Percentiles rank a stretch among this genome's conserved stretches.
Evolutionary conservation across 164 flowering plant genomes (phyloP).

Genomic region (Sedum album): DNA sequence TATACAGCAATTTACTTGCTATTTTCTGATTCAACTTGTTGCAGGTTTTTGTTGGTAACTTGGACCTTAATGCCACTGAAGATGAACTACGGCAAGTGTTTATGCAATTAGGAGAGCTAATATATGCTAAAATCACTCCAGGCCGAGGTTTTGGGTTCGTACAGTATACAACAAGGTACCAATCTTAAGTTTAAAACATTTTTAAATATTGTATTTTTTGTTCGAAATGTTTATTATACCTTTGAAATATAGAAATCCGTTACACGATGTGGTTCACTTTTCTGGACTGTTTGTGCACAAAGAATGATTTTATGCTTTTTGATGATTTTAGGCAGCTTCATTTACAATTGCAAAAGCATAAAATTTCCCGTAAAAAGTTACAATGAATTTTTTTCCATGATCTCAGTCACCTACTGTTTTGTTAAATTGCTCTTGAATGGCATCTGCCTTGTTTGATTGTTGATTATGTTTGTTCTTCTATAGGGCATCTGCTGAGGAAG

Average conservation of each 20-base stretch:
- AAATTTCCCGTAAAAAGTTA: background rate
- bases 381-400: background rate
- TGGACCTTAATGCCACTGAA: conserved; percentile 82
- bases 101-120: conserved; percentile 76
- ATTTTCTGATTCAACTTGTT: conserved; percentile 17
- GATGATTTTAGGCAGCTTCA: no score
- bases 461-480: background rate
- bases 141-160: conserved; percentile 87
- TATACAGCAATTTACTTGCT: background rate
- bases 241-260: background rate
- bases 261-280: background rate
- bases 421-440: background rate
- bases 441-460: background rate
- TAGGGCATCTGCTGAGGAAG: conserved; percentile 93
- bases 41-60: conserved; percentile 84
- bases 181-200: background rate
- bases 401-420: background rate
- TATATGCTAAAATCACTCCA: conserved; percentile 70
- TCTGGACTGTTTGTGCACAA: background rate
- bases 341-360: no score
- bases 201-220: background rate
- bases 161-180: conserved; percentile 72
- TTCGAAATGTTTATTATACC: background rate
- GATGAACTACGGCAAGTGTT: conserved; percentile 86
- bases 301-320: no score